These are phyloP conservation scores for Penicillium occitanis DNA, from an alignment of 2,329 filamentous ascomycete genomes.

Conservation along the genomic window DNA sequence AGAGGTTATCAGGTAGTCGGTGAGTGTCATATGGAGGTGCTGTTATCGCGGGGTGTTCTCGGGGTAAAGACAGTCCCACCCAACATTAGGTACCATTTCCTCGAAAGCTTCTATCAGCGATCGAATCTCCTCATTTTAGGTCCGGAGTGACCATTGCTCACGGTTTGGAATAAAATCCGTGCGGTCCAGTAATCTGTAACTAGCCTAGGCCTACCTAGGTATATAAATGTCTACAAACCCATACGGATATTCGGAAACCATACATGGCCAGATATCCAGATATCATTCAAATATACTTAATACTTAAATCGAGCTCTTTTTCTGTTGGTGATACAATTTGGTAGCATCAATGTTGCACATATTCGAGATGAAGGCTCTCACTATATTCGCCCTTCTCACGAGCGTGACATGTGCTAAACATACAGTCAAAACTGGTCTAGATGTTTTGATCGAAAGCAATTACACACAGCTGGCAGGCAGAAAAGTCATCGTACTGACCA, in stretches of 20 bases:
- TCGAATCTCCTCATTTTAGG: neutral
- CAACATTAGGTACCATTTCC: neutral
- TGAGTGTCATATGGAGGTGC: neutral
- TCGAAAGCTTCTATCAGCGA: neutral
- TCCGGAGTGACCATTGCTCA: neutral
- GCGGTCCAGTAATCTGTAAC: neutral
- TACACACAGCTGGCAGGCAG: conserved; percentile 13
- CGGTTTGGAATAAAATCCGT: neutral
- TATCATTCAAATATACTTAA: neutral
- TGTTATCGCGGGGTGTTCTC: conserved; percentile 4
- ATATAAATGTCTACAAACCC: neutral
- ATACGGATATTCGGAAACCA: neutral
- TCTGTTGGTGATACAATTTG: neutral
- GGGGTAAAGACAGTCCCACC: neutral
- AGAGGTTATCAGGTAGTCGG: neutral
- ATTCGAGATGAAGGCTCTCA: neutral
- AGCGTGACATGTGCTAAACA: conserved; percentile 7
- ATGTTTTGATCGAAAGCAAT: conserved; percentile 15
- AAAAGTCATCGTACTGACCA: conserved; percentile 16
- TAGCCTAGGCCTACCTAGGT: neutral
- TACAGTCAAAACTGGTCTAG: conserved; percentile 12
- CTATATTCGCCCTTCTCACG: neutral
- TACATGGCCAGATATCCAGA: neutral
- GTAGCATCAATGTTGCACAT: no score
- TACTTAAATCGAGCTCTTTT: neutral